Percentiles rank a stretch among this genome's conserved stretches.
Conservation (phyloP, 441 rosid species). For the Gossypium laxum region DNA sequence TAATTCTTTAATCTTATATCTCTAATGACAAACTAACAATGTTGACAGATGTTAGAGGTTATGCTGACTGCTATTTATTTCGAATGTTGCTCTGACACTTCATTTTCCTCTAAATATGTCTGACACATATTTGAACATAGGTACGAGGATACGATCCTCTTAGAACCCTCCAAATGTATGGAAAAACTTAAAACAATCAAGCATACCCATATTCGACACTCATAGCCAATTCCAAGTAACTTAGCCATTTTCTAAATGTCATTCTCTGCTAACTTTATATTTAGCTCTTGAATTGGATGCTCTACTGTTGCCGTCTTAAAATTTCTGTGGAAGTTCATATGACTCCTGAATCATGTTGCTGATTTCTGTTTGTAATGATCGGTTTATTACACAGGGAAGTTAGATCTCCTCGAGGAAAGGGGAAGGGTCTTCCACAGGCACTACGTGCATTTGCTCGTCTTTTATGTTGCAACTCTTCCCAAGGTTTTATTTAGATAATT, state of each 20-base stretch:
- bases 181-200: background rate
- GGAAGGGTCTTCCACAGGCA: conserved; percentile 71
- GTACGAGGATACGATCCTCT: background rate
- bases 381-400: conserved; percentile 47
- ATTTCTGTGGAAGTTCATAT: background rate
- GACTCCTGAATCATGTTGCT: background rate
- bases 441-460: conserved; percentile 81
- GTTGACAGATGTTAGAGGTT: background rate
- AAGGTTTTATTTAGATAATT: conserved; percentile 32
- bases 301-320: background rate
- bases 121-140: background rate
- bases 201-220: background rate
- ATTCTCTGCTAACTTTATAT: background rate
- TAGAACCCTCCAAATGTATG: background rate
- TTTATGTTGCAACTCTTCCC: conserved; percentile 40
- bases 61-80: background rate
- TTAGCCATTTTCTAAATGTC: background rate
- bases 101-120: background rate
- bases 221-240: background rate
- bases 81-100: background rate
- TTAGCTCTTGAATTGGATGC: background rate
- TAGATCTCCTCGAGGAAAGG: conserved; percentile 51
- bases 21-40: background rate
- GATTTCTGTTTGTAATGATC: conserved; percentile 18
- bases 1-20: conserved; percentile 1